Percentiles rank a stretch among this genome's conserved stretches.
These are phyloP conservation scores for Cercophora newfieldiana DNA, from an alignment of 495 filamentous ascomycete species.

Conservation along the genomic window DNA sequence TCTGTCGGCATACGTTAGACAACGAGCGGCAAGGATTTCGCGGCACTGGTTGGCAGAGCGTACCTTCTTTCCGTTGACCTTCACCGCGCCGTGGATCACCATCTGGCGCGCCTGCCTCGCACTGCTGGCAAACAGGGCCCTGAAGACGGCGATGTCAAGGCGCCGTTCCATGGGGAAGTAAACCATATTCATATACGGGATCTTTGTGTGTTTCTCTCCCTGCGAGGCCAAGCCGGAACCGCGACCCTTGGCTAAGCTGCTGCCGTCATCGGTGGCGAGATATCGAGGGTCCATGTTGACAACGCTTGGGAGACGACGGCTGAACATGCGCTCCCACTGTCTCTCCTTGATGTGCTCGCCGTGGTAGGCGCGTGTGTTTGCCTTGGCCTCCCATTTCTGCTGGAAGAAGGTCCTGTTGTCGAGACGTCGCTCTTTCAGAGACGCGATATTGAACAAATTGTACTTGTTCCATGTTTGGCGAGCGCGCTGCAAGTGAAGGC, in stretches of 20 bases:
- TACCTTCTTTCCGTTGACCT: conserved; percentile 95
- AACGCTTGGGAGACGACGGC: conserved; percentile 70
- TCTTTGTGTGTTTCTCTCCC: conserved; percentile 27
- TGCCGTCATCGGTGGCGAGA: conserved; percentile 77
- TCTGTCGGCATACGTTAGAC: conserved; percentile 52
- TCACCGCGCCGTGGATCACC: conserved; percentile 87
- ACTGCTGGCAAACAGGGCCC: conserved; percentile 91
- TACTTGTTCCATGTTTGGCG: conserved; percentile 98
- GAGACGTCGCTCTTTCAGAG: conserved; percentile 36
- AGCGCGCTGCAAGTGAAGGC: conserved; percentile 65
- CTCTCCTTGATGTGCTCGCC: conserved; percentile 89
- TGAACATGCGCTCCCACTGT: conserved; percentile 92
- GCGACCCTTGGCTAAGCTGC: conserved; percentile 74
- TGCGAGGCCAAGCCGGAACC: conserved; percentile 59
- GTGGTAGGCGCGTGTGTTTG: conserved; percentile 80
- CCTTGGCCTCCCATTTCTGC: conserved; percentile 94
- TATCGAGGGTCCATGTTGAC: conserved; percentile 78
- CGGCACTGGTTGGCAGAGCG: conserved; percentile 6
- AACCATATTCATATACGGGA: conserved; percentile 89
- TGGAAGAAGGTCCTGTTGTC: conserved; percentile 78
- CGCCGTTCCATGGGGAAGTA: conserved; percentile 88
- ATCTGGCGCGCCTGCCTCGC: conserved; percentile 93
- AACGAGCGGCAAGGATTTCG: not conserved
- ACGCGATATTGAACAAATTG: conserved; percentile 85
- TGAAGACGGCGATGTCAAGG: conserved; percentile 87